These are phyloP conservation scores for Microstegium vimineum DNA, from an alignment of 176 grass and related monocot genomes.

Conservation along the genomic window DNA sequence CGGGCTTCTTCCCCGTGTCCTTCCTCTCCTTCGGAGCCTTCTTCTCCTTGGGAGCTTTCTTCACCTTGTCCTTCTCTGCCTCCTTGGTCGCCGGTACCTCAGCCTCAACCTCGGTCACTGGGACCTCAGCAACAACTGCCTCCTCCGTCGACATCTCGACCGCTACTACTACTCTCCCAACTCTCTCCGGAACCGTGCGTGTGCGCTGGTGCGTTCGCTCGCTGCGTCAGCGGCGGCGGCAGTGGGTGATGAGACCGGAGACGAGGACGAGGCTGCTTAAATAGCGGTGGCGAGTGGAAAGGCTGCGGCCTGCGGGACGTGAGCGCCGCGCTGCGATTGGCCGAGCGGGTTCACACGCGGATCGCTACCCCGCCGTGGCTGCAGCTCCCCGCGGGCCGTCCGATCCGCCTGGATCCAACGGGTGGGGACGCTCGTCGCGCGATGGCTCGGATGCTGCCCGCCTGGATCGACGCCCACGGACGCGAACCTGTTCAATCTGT, in stretches of 20 bases:
- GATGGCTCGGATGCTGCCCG: neutral
- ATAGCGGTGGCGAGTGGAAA: constrained; percentile 20
- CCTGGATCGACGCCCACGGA: neutral
- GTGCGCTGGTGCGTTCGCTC: neutral
- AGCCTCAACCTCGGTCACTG: neutral
- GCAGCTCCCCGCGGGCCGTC: neutral
- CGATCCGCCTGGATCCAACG: constrained; percentile 23
- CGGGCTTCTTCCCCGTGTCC: constrained; percentile 27
- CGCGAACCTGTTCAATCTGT: constrained; percentile 27
- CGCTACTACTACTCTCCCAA: too few relatives aligned
- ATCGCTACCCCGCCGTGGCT: constrained; percentile 2
- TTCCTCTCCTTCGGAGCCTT: neutral
- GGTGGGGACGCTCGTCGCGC: neutral
- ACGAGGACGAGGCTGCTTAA: constrained; percentile 26
- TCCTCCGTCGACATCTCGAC: constrained; percentile 35
- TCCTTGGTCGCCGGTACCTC: neutral
- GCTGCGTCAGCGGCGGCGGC: neutral
- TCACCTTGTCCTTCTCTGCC: neutral
- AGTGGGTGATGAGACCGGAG: neutral
- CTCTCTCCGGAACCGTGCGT: neutral
- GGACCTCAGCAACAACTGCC: neutral
- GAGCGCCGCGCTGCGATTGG: constrained; percentile 40
- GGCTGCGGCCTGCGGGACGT: neutral
- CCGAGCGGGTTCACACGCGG: constrained; percentile 21
- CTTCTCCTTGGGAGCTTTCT: constrained; percentile 27